Evolutionary conservation across 305 asterid genomes (phyloP), one percentile per base, ranked within the genome.

Genomic region (Striga hermonthica): DNA sequence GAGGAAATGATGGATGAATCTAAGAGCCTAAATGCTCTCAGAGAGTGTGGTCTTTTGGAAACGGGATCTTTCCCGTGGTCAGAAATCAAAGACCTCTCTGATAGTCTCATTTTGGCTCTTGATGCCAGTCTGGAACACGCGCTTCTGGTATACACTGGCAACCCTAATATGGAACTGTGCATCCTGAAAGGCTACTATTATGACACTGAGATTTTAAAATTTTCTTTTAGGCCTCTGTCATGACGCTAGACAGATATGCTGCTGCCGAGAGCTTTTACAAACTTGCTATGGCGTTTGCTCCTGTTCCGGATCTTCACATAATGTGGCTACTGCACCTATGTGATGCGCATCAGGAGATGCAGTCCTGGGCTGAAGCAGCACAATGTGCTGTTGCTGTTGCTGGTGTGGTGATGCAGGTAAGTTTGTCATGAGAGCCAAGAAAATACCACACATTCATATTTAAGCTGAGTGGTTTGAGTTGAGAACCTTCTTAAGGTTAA

Each of bases 321-420:
- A 93, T 93, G 99, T 93, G 99, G 99, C 75, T 93, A 73, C 78
- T 90, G 74, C 99, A 93, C 76, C 81, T 93, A 57, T 93, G 99
- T 55, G 99, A 93, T 74, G 99, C 99, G 6, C 99, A 93, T 86
- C 99, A 93, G 81, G 99, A 93, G 83, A 93, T 93, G 99, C 97
- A 90, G 75, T 93, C 99, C 62, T 93, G 99, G 99, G 99, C 97
- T 80, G 99, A 93, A 85, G 97, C 99, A 69, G 99, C 99, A 6
- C 87, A 93, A 76, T 93, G 99, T 76, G 99, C 97, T 72, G 97
- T 90, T 68, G 99, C 95, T 77, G 99, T 93, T 73, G 97, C 99
- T 71, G 99, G 99, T 57, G 99, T 93, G 43, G 97, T 93, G 73
- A 93, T 90, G 96, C 99, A 88, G 94, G 99, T 88, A 60, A 47